These are phyloP conservation scores for Neocatenulostroma microsporum DNA, from an alignment of 2,329 filamentous ascomycete genomes.

Conservation along the genomic window DNA sequence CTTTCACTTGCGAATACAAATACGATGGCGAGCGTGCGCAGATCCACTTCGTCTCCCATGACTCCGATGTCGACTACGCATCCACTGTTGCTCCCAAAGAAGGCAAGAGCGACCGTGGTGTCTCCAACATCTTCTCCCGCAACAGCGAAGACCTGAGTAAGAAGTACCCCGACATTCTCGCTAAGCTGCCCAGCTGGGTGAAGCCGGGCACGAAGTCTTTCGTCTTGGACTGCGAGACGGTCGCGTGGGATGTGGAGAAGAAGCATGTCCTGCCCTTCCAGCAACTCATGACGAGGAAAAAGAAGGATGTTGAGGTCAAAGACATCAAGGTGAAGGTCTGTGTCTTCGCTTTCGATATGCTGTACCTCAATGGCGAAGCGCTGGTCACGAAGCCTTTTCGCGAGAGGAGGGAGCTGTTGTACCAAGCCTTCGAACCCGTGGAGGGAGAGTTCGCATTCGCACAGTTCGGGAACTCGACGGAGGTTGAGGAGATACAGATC, in stretches of 20 bases:
- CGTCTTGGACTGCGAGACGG: slow-evolving; percentile 96
- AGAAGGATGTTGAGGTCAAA: slow-evolving; percentile 91
- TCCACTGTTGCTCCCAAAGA: slow-evolving; percentile 50
- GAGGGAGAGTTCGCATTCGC: slow-evolving; percentile 92
- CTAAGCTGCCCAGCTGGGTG: slow-evolving; percentile 81
- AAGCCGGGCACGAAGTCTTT: slow-evolving; percentile 87
- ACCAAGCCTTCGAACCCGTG: slow-evolving; percentile 62
- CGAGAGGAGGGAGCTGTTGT: slow-evolving; percentile 70
- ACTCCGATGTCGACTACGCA: slow-evolving; percentile 62
- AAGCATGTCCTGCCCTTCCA: slow-evolving; percentile 97
- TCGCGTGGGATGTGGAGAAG: slow-evolving; percentile 89
- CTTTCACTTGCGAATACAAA: slow-evolving; percentile 98
- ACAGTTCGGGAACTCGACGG: slow-evolving; percentile 74
- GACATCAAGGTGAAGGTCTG: slow-evolving; percentile 96
- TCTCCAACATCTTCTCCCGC: slow-evolving; percentile 90
- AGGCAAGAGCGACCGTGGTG: slow-evolving; percentile 61
- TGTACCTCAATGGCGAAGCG: slow-evolving; percentile 86
- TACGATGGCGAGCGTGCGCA: slow-evolving; percentile 98
- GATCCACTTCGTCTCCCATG: slow-evolving; percentile 90
- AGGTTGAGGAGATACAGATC: slow-evolving; percentile 85
- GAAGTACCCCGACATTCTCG: slow-evolving; percentile 94
- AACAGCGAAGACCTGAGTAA: slow-evolving; percentile 96
- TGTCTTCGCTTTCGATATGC: slow-evolving; percentile 90
- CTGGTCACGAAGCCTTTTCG: slow-evolving; percentile 81
- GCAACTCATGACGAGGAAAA: slow-evolving; percentile 94